phyloP scores from a whole-genome alignment of 1,284 basidiomycete species.

The Moesziomyces parantarcticus region DNA sequence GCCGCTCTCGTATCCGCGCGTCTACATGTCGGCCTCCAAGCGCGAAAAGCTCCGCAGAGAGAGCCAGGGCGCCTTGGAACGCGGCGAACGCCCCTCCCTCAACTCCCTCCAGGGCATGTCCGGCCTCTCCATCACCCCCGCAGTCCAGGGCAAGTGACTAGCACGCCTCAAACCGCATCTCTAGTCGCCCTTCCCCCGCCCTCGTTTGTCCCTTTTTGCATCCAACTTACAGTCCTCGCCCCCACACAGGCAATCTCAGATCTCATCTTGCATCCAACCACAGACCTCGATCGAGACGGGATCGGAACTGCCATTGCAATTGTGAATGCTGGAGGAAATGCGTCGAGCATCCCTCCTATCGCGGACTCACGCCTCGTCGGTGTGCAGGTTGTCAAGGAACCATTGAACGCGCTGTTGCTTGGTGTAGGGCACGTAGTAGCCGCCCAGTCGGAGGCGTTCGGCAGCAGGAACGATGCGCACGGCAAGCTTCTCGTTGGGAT shows the following conservation, averaged over 20 bases:
- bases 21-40: conserved; percentile 48
- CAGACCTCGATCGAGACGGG: not conserved
- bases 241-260: not conserved
- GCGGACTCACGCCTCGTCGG: conserved; percentile 22
- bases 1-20: conserved; percentile 48
- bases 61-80: conserved; percentile 40
- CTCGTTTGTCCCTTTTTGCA: not conserved
- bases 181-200: not conserved
- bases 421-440: conserved; percentile 44
- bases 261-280: not conserved
- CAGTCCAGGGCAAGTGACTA: conserved; percentile 45
- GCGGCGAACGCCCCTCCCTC: conserved; percentile 35
- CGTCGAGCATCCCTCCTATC: too few relatives aligned
- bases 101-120: conserved; percentile 29
- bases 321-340: too few relatives aligned
- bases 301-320: too few relatives aligned
- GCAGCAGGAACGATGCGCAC: conserved; percentile 22
- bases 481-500: conserved; percentile 10
- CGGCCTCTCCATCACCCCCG: conserved; percentile 31
- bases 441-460: conserved; percentile 26
- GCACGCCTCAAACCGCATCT: conserved; percentile 3
- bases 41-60: conserved; percentile 48
- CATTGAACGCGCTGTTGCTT: conserved; percentile 35
- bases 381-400: conserved; percentile 42
- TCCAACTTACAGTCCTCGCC: not conserved